Evolutionary conservation across 257 asterid species (phyloP), one percentile per base, ranked within the genome.

Genomic region (Ligustrum vulgare): DNA sequence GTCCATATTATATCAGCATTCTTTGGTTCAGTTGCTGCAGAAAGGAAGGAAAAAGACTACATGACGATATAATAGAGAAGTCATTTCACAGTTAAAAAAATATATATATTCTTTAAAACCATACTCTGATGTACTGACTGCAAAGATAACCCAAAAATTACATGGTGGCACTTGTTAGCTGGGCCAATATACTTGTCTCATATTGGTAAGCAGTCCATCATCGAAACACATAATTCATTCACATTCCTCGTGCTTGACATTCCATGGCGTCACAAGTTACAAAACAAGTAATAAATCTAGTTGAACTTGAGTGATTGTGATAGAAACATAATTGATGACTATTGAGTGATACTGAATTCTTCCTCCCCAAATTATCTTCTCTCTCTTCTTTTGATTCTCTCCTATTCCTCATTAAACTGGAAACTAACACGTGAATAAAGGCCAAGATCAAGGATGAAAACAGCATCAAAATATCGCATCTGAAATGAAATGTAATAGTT

Each of bases 1-100:
- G 97, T 90, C 99, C 99, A 95, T 80, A 95, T 78, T 74, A 95
- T 95, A 86, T 95, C 96, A 60, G 99, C 98, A 75, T 84, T 86
- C 84, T 93, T 91, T 62, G 96, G 94, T 77, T 91, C 99, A 80
- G 86, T 85, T 77, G 94, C 99, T 94, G 88, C 81, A 78, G 75
- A 20, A 66, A 79, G 45, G 72, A 76, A 69, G 71, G 67, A 78
- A 47, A 37, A 18, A 37, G 54, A 77, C 20, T 22, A 70, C 49
- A 74, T 39, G 33, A 22, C 8, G 58, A 22, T 32, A 72, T 54
- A 71, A 18, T 37, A 69, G 34, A 71, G 76, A 73, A 75, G 56
- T 9, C 35, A 65, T 43, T 9, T 39, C 28, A 79, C 67, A 79
- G 23, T 72, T 76, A 20, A 78, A 20, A 66, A 41, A 70, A 36